Percentiles rank a stretch among this genome's conserved stretches.
Evolutionary conservation across 164 flowering plant genomes (phyloP).

Genomic region (Cinnamomum chago): DNA sequence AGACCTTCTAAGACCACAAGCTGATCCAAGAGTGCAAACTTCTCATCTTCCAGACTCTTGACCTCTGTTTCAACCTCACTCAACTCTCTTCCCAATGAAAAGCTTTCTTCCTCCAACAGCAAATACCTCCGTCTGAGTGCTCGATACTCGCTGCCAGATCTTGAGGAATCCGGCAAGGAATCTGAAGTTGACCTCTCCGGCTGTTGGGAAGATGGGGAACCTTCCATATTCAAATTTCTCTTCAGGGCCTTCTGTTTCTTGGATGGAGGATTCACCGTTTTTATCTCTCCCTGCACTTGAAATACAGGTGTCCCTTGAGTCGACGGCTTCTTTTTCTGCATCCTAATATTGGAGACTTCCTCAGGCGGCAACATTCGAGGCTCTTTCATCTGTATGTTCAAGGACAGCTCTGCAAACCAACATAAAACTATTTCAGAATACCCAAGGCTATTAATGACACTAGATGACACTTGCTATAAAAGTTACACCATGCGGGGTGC

Average conservation of each 20-base stretch:
- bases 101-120: slow-evolving; percentile 75
- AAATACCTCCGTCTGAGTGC: slow-evolving; percentile 69
- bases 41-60: slow-evolving; percentile 65
- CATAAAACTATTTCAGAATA: neutral
- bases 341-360: slow-evolving; percentile 28
- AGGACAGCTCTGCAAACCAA: neutral
- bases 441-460: neutral
- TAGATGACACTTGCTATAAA: neutral
- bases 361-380: slow-evolving; percentile 29
- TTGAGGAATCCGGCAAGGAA: slow-evolving; percentile 54
- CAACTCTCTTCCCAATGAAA: slow-evolving; percentile 46
- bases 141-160: slow-evolving; percentile 52
- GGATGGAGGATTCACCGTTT: slow-evolving; percentile 21
- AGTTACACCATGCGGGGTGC: neutral
- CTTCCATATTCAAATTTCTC: slow-evolving; percentile 36
- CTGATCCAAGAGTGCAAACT: slow-evolving; percentile 68
- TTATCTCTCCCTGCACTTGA: slow-evolving; percentile 31
- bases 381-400: slow-evolving; percentile 32
- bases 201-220: slow-evolving; percentile 35
- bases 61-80: slow-evolving; percentile 54
- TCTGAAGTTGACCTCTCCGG: slow-evolving; percentile 54
- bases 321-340: slow-evolving; percentile 41
- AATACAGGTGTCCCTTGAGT: slow-evolving; percentile 19
- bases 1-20: slow-evolving; percentile 93
- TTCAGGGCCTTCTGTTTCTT: slow-evolving; percentile 37